Evolutionary conservation across 2,329 filamentous ascomycete genomes (phyloP).

Genomic region (Colletotrichum sp.): DNA sequence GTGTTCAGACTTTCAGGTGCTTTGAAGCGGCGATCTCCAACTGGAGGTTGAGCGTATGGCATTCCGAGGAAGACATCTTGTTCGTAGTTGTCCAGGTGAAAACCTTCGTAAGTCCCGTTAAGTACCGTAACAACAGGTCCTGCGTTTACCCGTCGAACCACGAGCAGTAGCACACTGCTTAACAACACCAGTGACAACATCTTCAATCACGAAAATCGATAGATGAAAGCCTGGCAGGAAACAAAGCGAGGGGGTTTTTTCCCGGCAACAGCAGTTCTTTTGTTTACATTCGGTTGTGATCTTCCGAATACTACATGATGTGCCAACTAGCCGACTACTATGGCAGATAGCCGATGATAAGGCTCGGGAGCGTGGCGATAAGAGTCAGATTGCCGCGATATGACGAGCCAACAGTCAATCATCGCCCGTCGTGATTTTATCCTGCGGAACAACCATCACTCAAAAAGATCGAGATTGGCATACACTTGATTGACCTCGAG

Average conservation of each 20-base stretch:
- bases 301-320: background rate
- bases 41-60: slow-evolving; percentile 61
- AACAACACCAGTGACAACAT: background rate
- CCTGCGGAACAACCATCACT: background rate
- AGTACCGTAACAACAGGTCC: slow-evolving; percentile 10
- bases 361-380: background rate
- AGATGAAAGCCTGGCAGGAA: background rate
- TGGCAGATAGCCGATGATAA: background rate
- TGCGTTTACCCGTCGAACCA: background rate
- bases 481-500: background rate
- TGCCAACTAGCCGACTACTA: background rate
- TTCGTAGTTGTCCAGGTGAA: slow-evolving; percentile 33
- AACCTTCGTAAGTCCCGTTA: slow-evolving; percentile 38
- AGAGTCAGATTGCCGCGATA: background rate
- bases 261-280: background rate
- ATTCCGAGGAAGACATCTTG: slow-evolving; percentile 53
- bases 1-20: slow-evolving; percentile 39
- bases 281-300: background rate
- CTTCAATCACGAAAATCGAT: background rate
- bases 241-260: background rate
- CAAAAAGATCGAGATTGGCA: background rate
- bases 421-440: background rate
- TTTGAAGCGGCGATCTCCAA: slow-evolving; percentile 37
- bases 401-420: background rate
- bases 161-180: background rate